Percentiles rank a stretch among this genome's conserved stretches.
Evolutionary conservation across 768 basidiomycete species (phyloP).

Genomic region (Termitomyces sp.): DNA sequence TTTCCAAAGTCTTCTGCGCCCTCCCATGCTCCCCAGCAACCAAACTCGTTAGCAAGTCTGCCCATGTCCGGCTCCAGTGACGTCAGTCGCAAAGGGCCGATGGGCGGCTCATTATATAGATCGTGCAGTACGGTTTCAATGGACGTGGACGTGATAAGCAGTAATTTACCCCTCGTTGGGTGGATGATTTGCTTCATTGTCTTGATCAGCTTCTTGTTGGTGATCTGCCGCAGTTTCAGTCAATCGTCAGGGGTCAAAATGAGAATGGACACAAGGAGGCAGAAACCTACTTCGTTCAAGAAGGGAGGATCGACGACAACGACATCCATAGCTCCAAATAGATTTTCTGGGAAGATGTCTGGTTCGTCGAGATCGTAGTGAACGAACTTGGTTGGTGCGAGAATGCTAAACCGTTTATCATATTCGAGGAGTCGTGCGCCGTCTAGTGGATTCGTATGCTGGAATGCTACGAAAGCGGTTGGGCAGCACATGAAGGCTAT

Average conservation of each 20-base stretch:
- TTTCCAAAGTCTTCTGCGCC: slow-evolving; percentile 29
- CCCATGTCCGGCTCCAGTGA: slow-evolving; percentile 27
- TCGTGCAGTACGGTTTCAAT: slow-evolving; percentile 26
- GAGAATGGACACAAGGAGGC: background rate
- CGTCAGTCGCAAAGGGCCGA: slow-evolving; percentile 32
- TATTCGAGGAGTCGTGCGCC: slow-evolving; percentile 33
- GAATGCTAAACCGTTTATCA: slow-evolving; percentile 35
- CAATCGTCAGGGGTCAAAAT: background rate
- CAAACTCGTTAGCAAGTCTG: slow-evolving; percentile 36
- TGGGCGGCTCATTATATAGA: slow-evolving; percentile 29
- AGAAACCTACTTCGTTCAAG: slow-evolving; percentile 33
- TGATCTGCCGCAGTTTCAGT: slow-evolving; percentile 22
- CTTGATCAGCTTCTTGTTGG: slow-evolving; percentile 30
- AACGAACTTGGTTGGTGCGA: slow-evolving; percentile 33
- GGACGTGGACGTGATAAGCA: slow-evolving; percentile 35
- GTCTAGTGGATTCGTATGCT: slow-evolving; percentile 28
- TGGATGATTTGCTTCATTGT: slow-evolving; percentile 35
- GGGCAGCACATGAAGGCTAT: slow-evolving; percentile 43
- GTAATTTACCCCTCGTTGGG: slow-evolving; percentile 28
- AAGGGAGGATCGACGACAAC: slow-evolving; percentile 41
- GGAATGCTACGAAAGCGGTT: slow-evolving; percentile 43
- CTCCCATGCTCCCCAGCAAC: slow-evolving; percentile 38
- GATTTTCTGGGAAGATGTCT: slow-evolving; percentile 27
- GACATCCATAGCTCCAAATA: slow-evolving; percentile 29
- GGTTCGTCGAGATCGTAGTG: slow-evolving; percentile 41